Conservation (phyloP, 768 basidiomycete species). For the Phlebiopsis gigantea region DNA sequence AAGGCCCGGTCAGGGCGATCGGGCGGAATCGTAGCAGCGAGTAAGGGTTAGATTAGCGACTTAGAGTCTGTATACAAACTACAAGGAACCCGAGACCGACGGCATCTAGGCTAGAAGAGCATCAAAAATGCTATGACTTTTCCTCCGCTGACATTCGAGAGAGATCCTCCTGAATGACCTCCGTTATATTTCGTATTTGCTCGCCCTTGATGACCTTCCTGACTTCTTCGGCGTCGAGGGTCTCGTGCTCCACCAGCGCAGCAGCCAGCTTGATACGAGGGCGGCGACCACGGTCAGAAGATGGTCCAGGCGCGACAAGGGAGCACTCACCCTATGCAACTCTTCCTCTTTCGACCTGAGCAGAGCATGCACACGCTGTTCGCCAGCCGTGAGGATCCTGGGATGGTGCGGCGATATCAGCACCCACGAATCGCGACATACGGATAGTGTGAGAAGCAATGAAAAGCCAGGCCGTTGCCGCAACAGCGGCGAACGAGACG, state of each 20-base stretch:
- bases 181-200: slow-evolving; percentile 63
- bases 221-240: slow-evolving; percentile 83
- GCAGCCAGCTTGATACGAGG: slow-evolving; percentile 65
- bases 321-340: slow-evolving; percentile 35
- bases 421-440: not conserved
- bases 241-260: slow-evolving; percentile 94
- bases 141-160: slow-evolving; percentile 18
- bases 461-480: not conserved
- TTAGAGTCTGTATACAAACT: not conserved
- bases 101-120: not conserved
- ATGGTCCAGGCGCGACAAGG: slow-evolving; percentile 16
- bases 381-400: slow-evolving; percentile 46
- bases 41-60: not conserved
- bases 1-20: not conserved
- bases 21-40: not conserved
- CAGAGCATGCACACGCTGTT: slow-evolving; percentile 36
- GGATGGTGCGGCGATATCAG: slow-evolving; percentile 4
- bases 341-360: slow-evolving; percentile 39
- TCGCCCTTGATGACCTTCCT: slow-evolving; percentile 81
- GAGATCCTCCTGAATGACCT: slow-evolving; percentile 56
- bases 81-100: not conserved
- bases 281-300: not conserved
- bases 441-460: slow-evolving; percentile 4
- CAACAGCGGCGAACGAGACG: not conserved
- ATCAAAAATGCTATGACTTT: slow-evolving; percentile 12